Percentiles rank a stretch among this genome's conserved stretches.
phyloP scores from a whole-genome alignment of 495 filamentous ascomycete species.

The Hypoxylon fuscum region DNA sequence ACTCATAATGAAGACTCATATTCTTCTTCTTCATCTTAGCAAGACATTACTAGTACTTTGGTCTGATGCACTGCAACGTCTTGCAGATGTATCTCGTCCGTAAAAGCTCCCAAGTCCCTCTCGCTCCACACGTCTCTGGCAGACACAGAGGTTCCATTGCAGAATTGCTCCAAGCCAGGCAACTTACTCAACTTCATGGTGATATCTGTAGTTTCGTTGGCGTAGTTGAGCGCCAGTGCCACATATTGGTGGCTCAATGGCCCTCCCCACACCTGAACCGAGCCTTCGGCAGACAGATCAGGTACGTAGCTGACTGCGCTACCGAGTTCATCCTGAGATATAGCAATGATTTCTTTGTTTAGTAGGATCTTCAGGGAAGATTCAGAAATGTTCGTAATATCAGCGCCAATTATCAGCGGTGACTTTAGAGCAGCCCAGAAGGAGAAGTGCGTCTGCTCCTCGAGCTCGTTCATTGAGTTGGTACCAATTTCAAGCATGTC shows the following conservation, averaged over 20 bases:
- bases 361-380: slow-evolving; percentile 50
- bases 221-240: slow-evolving; percentile 21
- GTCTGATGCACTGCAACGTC: slow-evolving; percentile 20
- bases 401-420: slow-evolving; percentile 60
- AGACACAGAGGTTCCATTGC: slow-evolving; percentile 8
- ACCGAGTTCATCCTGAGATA: slow-evolving; percentile 60
- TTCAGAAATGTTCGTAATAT: slow-evolving; percentile 48
- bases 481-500: slow-evolving; percentile 62
- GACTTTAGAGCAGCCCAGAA: slow-evolving; percentile 64
- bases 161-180: slow-evolving; percentile 10
- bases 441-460: slow-evolving; percentile 61
- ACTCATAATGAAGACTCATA: neutral
- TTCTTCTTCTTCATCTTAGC: slow-evolving; percentile 3
- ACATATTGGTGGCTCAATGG: slow-evolving; percentile 25
- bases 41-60: slow-evolving; percentile 17
- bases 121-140: slow-evolving; percentile 7
- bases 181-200: slow-evolving; percentile 3
- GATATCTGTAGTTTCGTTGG: slow-evolving; percentile 5
- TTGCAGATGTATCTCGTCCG: slow-evolving; percentile 1
- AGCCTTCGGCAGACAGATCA: slow-evolving; percentile 25
- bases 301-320: slow-evolving; percentile 50
- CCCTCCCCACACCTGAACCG: slow-evolving; percentile 34
- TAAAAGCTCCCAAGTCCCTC: slow-evolving; percentile 1
- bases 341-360: slow-evolving; percentile 57
- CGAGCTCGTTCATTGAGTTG: slow-evolving; percentile 44